Percentiles rank a stretch among this genome's conserved stretches.
These are phyloP conservation scores for Mollisiaceae sp. DNA, from an alignment of 2,329 filamentous ascomycete genomes.

Conservation along the genomic window DNA sequence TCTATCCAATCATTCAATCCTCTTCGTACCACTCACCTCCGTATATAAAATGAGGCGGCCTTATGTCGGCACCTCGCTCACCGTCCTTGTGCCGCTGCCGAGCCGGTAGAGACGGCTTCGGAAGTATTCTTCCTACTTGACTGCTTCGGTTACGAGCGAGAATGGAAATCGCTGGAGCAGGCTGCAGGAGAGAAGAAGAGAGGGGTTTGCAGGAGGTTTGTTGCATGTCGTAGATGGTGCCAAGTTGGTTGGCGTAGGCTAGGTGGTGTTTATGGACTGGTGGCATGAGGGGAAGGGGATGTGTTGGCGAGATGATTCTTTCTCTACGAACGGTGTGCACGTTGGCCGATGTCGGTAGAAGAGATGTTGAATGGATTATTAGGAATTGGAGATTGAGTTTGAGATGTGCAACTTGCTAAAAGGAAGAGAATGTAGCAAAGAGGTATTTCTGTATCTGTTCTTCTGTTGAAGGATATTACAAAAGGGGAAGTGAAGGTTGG, in stretches of 20 bases:
- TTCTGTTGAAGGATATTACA: neutral
- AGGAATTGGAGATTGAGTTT: neutral
- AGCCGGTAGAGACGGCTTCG: neutral
- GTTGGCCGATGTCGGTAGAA: neutral
- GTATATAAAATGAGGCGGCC: neutral
- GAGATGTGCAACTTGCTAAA: neutral
- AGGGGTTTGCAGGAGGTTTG: neutral
- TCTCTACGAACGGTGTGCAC: neutral
- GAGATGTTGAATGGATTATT: neutral
- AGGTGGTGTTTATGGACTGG: neutral
- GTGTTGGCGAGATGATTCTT: neutral
- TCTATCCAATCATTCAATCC: neutral
- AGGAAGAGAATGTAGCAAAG: neutral
- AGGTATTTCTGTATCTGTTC: neutral
- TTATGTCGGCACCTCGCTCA: neutral
- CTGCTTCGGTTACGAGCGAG: neutral
- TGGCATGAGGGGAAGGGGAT: neutral
- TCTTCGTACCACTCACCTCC: neutral
- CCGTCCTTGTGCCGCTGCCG: neutral
- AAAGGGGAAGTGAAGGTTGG: neutral
- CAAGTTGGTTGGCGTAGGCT: neutral
- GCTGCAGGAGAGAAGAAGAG: neutral
- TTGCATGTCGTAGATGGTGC: neutral
- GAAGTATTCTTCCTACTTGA: conserved; percentile 1
- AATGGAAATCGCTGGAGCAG: neutral